Conservation (phyloP, 371 early-diverging fungal species). For the Rhizopus arrhizus region DNA sequence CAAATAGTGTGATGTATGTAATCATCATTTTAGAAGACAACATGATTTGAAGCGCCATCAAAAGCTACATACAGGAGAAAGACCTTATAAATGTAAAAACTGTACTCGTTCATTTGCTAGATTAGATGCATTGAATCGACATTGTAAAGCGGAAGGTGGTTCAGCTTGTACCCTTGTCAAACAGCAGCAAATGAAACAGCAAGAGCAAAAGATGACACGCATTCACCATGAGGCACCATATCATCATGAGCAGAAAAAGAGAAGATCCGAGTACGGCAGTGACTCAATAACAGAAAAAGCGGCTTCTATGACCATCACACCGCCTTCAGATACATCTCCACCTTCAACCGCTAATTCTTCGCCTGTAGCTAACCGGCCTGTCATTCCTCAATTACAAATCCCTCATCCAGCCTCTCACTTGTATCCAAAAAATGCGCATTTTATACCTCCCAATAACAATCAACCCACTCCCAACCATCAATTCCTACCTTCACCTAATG, state of each 20-base stretch:
- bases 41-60: constrained; percentile 80
- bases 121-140: constrained; percentile 77
- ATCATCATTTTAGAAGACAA: constrained; percentile 66
- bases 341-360: constrained; percentile 4
- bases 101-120: constrained; percentile 71
- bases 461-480: constrained; percentile 4
- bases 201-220: constrained; percentile 13
- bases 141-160: constrained; percentile 66
- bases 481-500: constrained; percentile 33
- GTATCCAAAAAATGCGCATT: constrained; percentile 20
- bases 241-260: neutral
- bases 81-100: constrained; percentile 57
- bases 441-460: neutral
- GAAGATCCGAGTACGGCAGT: neutral
- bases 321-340: neutral
- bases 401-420: constrained; percentile 31
- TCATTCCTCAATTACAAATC: constrained; percentile 33
- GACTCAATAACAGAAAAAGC: neutral
- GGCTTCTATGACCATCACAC: constrained; percentile 6
- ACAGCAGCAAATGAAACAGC: constrained; percentile 20
- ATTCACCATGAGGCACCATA: constrained; percentile 1
- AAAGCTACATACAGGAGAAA: constrained; percentile 76
- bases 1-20: constrained; percentile 47
- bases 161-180: constrained; percentile 41
- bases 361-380: constrained; percentile 15